Evolutionary conservation across 352 stramenopile genomes (phyloP), one percentile per base, ranked within the genome.

Genomic region (Phytophthora melonis): DNA sequence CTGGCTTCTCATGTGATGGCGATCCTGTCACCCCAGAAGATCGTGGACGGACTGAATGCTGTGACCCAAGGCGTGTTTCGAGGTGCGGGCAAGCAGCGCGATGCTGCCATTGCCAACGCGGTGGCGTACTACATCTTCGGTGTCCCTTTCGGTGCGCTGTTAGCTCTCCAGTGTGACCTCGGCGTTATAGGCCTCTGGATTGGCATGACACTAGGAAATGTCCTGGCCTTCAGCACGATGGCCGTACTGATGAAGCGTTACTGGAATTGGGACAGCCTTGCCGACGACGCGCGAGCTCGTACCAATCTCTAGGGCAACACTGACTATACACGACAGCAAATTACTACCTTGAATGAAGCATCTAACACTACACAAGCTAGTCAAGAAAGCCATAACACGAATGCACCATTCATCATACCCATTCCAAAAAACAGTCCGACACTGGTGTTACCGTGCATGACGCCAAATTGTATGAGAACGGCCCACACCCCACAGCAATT

Each of bases 61-160:
- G 75, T 90, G 57, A 78, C 77, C 6, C 82, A 92, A 54, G 86
- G 84, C 30, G 77, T 93, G 43, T 90, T 92, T 76, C 82, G 85
- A 27, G 83, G 77, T 30, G 82, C 79, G 16, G 88, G 89, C 13
- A 27, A 64, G 16, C 87, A 95, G 49, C 78, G 77, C 4, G 61
- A 81, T 23, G 79, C 74, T 14, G 82, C 87, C 1, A 67, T 78
- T 23, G 72, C 81, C 3, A 93, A 91, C 59, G 80, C 82, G 9
- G 66, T 90, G 18, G 83, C 82, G 11, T 95, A 91, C 62, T 95
- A 94, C 62, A 61, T 76, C 5, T 78, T 89, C 2, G 86, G 88
- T 11, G 72, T 95, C 21, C 88, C 90, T 5, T 11, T 93, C 0
- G 87, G 77, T 0, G 81, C 81, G 5, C 41, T 89, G 14, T 60